Conservation (phyloP, 257 asterid species). For the Sherardia arvensis region DNA sequence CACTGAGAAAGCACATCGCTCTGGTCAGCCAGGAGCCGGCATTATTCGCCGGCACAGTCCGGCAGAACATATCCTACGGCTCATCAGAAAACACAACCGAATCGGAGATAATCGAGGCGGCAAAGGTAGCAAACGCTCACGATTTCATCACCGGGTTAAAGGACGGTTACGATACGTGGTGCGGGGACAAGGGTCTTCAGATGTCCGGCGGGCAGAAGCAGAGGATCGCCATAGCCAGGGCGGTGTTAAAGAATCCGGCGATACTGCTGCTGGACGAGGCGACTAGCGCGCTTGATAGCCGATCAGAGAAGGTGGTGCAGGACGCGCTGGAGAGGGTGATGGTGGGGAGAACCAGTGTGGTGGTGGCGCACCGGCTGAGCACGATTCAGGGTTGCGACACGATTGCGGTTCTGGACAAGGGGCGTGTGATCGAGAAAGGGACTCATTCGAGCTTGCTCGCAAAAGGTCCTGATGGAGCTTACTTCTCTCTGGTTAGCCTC, state of each 20-base stretch:
- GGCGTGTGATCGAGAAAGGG: constrained; percentile 65
- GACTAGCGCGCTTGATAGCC: constrained; percentile 76
- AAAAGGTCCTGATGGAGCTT: constrained; percentile 51
- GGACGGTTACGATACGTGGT: constrained; percentile 61
- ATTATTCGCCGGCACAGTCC: constrained; percentile 59
- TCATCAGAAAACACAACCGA: constrained; percentile 36
- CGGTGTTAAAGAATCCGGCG: constrained; percentile 57
- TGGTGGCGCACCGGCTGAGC: constrained; percentile 80
- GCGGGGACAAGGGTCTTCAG: constrained; percentile 88
- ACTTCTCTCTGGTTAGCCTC: constrained; percentile 57
- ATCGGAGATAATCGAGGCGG: constrained; percentile 56
- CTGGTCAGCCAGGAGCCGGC: constrained; percentile 88
- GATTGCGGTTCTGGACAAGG: constrained; percentile 67
- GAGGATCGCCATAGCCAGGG: constrained; percentile 74
- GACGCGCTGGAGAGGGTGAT: constrained; percentile 79
- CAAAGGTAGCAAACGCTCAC: constrained; percentile 81
- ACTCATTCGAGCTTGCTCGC: constrained; percentile 59
- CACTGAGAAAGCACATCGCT: constrained; percentile 59
- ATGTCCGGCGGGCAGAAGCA: constrained; percentile 93
- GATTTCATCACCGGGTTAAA: constrained; percentile 57
- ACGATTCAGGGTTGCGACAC: constrained; percentile 63
- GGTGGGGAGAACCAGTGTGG: constrained; percentile 79
- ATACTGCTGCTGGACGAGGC: constrained; percentile 74
- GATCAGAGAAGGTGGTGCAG: constrained; percentile 74
- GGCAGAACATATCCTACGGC: constrained; percentile 58